These are phyloP conservation scores for Tardiomyces digboiensis DNA, from an alignment of 1,139 yeast genomes.

Conservation along the genomic window DNA sequence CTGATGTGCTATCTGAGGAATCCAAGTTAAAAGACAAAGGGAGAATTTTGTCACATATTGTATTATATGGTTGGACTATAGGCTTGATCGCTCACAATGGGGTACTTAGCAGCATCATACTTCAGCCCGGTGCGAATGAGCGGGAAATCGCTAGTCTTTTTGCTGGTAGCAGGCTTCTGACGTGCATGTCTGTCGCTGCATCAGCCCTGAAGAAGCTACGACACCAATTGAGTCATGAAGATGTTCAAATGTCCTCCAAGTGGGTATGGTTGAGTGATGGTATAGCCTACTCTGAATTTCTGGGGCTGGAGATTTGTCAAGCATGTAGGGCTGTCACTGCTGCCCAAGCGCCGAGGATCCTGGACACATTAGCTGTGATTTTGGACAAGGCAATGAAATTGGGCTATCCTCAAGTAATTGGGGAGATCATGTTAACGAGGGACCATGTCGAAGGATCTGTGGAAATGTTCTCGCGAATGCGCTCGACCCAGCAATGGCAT, in stretches of 20 bases:
- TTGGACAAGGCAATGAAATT: slow-evolving; percentile 11
- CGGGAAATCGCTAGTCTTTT: not conserved
- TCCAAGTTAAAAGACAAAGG: not conserved
- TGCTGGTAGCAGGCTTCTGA: not conserved
- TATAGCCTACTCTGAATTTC: slow-evolving; percentile 10
- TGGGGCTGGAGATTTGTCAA: slow-evolving; percentile 10
- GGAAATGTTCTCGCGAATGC: not conserved
- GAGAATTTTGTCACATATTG: not conserved
- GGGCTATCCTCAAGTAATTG: slow-evolving; percentile 8
- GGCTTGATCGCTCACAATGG: not conserved
- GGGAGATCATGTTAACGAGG: slow-evolving; percentile 1
- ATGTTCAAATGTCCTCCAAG: not conserved
- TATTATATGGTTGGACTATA: not conserved
- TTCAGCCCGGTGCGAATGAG: not conserved
- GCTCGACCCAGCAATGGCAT: slow-evolving; percentile 7
- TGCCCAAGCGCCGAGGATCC: not conserved
- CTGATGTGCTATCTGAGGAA: not conserved
- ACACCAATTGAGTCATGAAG: not conserved
- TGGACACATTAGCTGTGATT: slow-evolving; percentile 3
- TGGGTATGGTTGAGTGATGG: slow-evolving; percentile 8
- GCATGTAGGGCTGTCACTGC: too few relatives aligned
- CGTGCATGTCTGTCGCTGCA: not conserved
- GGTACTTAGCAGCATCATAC: not conserved
- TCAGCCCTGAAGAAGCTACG: not conserved
- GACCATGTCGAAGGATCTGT: not conserved